phyloP scores from a whole-genome alignment of 371 early-diverging fungal species.

The Apophysomyces ossiformis region DNA sequence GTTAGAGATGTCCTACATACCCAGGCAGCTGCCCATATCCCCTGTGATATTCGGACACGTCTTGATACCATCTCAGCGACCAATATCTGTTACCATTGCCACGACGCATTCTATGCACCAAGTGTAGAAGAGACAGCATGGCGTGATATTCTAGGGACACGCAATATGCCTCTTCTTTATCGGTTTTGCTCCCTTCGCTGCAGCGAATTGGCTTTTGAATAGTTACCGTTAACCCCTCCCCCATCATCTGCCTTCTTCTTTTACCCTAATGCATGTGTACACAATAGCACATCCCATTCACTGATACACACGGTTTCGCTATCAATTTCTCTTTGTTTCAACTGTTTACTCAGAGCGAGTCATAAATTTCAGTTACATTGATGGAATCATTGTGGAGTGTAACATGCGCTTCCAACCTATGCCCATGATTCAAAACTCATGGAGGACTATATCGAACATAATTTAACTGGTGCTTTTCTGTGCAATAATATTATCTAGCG shows the following conservation, averaged over 20 bases:
- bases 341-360: too few relatives aligned
- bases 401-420: too few relatives aligned
- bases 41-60: slow-evolving; percentile 20
- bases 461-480: too few relatives aligned
- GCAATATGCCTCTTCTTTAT: slow-evolving; percentile 33
- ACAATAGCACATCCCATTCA: too few relatives aligned
- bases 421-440: too few relatives aligned
- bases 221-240: not conserved
- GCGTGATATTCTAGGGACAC: slow-evolving; percentile 25
- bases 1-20: not conserved
- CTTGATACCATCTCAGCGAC: slow-evolving; percentile 24
- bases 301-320: too few relatives aligned
- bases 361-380: too few relatives aligned
- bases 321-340: too few relatives aligned
- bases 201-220: slow-evolving; percentile 6
- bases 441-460: too few relatives aligned
- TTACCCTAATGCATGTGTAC: not conserved
- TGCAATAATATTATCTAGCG: too few relatives aligned
- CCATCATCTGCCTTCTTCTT: not conserved
- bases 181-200: slow-evolving; percentile 44
- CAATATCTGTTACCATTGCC: slow-evolving; percentile 36
- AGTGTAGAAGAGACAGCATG: slow-evolving; percentile 32
- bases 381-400: too few relatives aligned
- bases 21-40: slow-evolving; percentile 16
- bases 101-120: slow-evolving; percentile 22